Base-by-base conservation (phyloP, 495 filamentous ascomycete species). In the Penicilliopsis zonata region DNA sequence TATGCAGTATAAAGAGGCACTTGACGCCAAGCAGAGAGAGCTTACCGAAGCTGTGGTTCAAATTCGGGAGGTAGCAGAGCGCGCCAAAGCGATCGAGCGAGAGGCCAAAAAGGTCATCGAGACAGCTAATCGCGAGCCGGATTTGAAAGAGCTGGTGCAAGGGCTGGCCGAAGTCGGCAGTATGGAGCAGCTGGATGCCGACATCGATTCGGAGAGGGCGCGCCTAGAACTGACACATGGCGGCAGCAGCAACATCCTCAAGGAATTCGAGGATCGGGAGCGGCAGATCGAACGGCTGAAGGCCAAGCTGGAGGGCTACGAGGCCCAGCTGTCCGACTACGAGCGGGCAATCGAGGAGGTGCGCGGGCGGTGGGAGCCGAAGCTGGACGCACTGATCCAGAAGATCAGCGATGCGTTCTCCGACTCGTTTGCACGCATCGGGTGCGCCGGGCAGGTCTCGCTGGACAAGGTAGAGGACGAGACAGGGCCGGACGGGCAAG, bases 391-490 rank as follows among this genome's bases (percentile, higher is more conserved):
- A 6, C 67, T 96, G 12, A 67, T 95, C 24, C 56, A 59, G 21
- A 76, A 75, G 46, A 95, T 98, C 52, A 92, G 82, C 46, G 76
- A 81, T 15, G 86, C 86, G 2, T 96, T 96, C 47, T 72, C 77
- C 1, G 73, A 86, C 42, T 94, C 87, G 42, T 95, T 98, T 50
- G 72, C 76, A 42, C 81, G 87, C 50, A 96, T 98, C 49, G 84
- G 78, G 35, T 95, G 88, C 49, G 90, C 86, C n/a, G 90, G 90
- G 23, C 82, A 94, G 50, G 90, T 96, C 3, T 68, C 60, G 13
- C 60, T 98, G 1, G 57, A 60, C 47, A 64, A 66, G 31, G 57
- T 50, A 17, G 51, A 59, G 40, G 49, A 48, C 18, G 53, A 55
- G 22, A 28, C 47, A 9, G 57, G 55, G 14, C 47, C 51, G n/a